These are phyloP conservation scores for Dothistroma septosporum DNA, from an alignment of 2,329 filamentous ascomycete species.

Conservation along the genomic window DNA sequence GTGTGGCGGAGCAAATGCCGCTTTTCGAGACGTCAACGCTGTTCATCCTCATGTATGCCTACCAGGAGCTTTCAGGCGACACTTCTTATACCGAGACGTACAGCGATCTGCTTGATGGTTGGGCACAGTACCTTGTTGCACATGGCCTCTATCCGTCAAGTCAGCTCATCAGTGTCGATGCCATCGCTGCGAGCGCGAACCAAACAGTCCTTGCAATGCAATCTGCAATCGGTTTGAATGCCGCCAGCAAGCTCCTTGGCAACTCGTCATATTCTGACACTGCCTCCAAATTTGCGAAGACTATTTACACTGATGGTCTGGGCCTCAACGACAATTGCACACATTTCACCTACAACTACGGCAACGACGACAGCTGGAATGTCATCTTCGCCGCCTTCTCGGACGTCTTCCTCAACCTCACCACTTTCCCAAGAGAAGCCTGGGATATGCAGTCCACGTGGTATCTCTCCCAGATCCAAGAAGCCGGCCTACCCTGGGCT, in stretches of 20 bases:
- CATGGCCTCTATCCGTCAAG: constrained; percentile 52
- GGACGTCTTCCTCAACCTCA: constrained; percentile 44
- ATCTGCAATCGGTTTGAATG: constrained; percentile 34
- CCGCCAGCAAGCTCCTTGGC: constrained; percentile 42
- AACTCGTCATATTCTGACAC: constrained; percentile 42
- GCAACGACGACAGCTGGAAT: constrained; percentile 27
- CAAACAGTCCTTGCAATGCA: constrained; percentile 37
- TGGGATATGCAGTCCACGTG: constrained; percentile 25
- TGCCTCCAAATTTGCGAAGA: constrained; percentile 19
- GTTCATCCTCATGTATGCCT: constrained; percentile 52
- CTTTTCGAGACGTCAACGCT: constrained; percentile 48
- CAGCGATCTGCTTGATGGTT: constrained; percentile 51
- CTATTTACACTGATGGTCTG: constrained; percentile 22
- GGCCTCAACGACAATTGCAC: constrained; percentile 29
- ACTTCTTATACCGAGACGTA: constrained; percentile 45
- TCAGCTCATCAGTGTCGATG: constrained; percentile 55
- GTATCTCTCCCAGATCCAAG: constrained; percentile 21
- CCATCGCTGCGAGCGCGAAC: constrained; percentile 51
- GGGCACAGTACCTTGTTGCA: constrained; percentile 50
- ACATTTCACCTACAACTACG: constrained; percentile 48
- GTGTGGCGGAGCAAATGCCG: constrained; percentile 49
- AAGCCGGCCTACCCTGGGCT: constrained; percentile 23
- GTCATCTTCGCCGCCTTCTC: constrained; percentile 53
- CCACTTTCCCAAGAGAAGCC: constrained; percentile 35
- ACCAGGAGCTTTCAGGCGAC: constrained; percentile 54